These are phyloP conservation scores for Oryza rufipogon DNA, from an alignment of 176 grass and related monocot genomes.

Conservation along the genomic window DNA sequence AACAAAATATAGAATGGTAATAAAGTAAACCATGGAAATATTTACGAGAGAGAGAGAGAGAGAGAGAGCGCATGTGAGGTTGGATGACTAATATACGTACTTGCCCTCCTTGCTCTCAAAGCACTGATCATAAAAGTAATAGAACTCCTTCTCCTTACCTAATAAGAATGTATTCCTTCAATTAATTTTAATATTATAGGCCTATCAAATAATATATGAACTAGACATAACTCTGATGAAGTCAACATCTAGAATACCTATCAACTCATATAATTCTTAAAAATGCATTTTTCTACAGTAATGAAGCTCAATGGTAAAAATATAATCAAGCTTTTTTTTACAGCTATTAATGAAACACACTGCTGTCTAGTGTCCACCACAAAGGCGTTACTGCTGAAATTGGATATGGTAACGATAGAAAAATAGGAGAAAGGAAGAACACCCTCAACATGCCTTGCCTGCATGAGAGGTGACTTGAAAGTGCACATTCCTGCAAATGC, in stretches of 20 bases:
- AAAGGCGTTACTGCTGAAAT: neutral
- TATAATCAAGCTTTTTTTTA: neutral
- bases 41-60: neutral
- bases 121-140: slow-evolving; percentile 92
- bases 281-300: slow-evolving; percentile 25
- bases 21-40: slow-evolving; percentile 17
- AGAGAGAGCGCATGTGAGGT: slow-evolving; percentile 33
- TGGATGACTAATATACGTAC: slow-evolving; percentile 65
- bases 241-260: neutral
- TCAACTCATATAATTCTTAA: slow-evolving; percentile 6
- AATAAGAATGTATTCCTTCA: slow-evolving; percentile 45
- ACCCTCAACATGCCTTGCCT: neutral
- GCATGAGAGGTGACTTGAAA: neutral
- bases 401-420: neutral
- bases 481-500: neutral
- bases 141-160: slow-evolving; percentile 96
- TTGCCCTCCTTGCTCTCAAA: slow-evolving; percentile 92
- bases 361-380: neutral
- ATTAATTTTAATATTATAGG: slow-evolving; percentile 26
- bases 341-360: slow-evolving; percentile 8
- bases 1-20: slow-evolving; percentile 17
- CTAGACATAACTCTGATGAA: neutral
- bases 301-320: slow-evolving; percentile 16
- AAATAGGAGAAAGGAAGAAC: neutral
- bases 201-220: neutral